Evolutionary conservation across 768 basidiomycete species (phyloP).

Genomic region (Boletus vermiculosoides): DNA sequence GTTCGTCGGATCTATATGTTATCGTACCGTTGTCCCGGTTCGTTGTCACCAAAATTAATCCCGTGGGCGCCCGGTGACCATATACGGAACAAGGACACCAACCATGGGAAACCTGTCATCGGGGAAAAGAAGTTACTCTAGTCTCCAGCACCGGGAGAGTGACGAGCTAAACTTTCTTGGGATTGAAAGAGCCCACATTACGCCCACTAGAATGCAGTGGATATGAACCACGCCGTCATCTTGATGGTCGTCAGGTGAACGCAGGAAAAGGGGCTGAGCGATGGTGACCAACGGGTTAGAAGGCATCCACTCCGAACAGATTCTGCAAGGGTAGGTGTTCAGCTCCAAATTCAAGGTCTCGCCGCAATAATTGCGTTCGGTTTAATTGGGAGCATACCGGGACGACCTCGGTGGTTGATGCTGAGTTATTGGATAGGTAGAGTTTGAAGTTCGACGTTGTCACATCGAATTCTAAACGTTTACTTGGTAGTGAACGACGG

Average conservation of each 20-base stretch:
- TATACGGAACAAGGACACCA: conserved; percentile 18
- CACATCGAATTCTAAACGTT: background rate
- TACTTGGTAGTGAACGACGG: background rate
- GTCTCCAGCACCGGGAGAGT: background rate
- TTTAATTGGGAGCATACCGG: background rate
- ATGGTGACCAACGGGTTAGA: conserved; percentile 2
- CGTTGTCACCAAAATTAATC: conserved; percentile 11
- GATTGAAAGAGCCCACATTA: background rate
- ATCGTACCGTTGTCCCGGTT: conserved; percentile 24
- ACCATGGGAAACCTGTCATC: conserved; percentile 5
- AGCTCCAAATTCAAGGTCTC: background rate
- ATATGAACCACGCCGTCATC: conserved; percentile 1
- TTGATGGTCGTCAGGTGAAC: conserved; percentile 27
- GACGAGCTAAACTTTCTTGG: background rate
- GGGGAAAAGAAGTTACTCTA: conserved; percentile 6
- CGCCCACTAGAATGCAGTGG: background rate
- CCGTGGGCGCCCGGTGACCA: conserved; percentile 7
- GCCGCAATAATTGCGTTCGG: background rate
- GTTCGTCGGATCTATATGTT: conserved; percentile 16
- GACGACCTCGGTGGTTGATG: background rate
- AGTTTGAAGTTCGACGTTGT: background rate
- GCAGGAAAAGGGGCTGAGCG: conserved; percentile 1
- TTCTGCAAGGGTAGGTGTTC: background rate
- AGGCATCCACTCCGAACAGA: background rate
- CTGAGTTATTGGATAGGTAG: background rate